phyloP scores from a whole-genome alignment of 2,329 filamentous ascomycete species.

The Penicillium sclerotiorum region DNA sequence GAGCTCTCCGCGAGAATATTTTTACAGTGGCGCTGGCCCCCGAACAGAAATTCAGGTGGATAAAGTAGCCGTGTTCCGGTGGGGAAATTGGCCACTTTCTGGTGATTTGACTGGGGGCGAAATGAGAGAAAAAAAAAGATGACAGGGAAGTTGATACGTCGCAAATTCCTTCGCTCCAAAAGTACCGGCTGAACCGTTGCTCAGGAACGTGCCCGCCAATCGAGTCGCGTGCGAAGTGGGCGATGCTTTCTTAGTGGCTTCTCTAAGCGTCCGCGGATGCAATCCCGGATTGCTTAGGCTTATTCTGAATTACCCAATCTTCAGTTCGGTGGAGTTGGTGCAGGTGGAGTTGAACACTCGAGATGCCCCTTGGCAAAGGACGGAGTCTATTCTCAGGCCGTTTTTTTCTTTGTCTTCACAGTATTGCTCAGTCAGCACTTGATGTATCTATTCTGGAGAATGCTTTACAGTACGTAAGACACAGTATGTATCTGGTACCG shows the following conservation, averaged over 20 bases:
- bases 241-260: slow-evolving; percentile 5
- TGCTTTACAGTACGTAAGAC: background rate
- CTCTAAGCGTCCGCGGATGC: slow-evolving; percentile 13
- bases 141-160: slow-evolving; percentile 9
- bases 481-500: background rate
- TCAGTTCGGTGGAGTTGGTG: slow-evolving; percentile 11
- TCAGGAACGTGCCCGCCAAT: slow-evolving; percentile 16
- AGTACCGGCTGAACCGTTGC: slow-evolving; percentile 20
- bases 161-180: slow-evolving; percentile 8
- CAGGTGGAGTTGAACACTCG: background rate
- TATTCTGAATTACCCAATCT: slow-evolving; percentile 5
- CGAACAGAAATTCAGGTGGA: no score
- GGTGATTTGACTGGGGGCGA: slow-evolving; percentile 13
- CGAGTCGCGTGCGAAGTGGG: background rate
- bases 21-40: no score
- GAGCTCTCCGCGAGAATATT: no score
- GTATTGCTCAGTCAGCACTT: no score
- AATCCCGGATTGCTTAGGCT: slow-evolving; percentile 10
- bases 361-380: background rate
- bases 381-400: background rate
- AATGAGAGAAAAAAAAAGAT: no score
- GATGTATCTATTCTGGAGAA: background rate
- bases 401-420: no score
- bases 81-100: slow-evolving; percentile 1
- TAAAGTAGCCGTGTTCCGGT: slow-evolving; percentile 7